These are phyloP conservation scores for Micractinium conductrix DNA, from an alignment of 139 green algal genomes.

Conservation along the genomic window DNA sequence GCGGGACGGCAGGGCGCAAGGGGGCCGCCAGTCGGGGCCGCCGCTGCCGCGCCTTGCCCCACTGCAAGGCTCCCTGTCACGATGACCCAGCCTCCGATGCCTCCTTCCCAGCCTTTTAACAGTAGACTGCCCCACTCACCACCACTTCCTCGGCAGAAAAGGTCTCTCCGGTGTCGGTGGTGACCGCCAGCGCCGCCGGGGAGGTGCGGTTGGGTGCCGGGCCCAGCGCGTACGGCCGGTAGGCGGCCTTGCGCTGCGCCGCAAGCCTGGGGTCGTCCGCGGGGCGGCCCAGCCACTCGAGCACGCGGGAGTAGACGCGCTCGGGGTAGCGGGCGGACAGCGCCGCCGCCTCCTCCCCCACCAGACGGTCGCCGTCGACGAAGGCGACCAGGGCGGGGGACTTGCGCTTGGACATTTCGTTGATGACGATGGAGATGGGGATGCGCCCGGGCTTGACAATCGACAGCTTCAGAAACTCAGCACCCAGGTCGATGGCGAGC, in stretches of 20 bases:
- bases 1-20: too few relatives aligned
- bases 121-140: constrained; percentile 49
- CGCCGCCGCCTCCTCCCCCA: constrained; percentile 93
- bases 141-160: constrained; percentile 89
- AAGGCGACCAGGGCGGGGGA: constrained; percentile 89
- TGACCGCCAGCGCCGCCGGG: constrained; percentile 53
- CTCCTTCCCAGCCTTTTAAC: too few relatives aligned
- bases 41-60: too few relatives aligned
- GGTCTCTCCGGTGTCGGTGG: constrained; percentile 40
- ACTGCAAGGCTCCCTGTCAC: too few relatives aligned
- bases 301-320: constrained; percentile 67
- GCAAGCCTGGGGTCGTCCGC: constrained; percentile 53
- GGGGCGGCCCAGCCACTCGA: constrained; percentile 87
- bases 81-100: neutral
- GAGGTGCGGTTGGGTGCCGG: constrained; percentile 59
- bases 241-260: constrained; percentile 54
- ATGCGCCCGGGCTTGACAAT: constrained; percentile 87
- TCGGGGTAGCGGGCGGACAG: constrained; percentile 81
- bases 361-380: constrained; percentile 82
- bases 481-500: constrained; percentile 92
- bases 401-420: constrained; percentile 97
- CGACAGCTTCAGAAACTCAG: constrained; percentile 93
- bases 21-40: too few relatives aligned
- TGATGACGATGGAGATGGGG: constrained; percentile 90
- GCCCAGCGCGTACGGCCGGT: constrained; percentile 80